phyloP scores from a whole-genome alignment of 2,329 filamentous ascomycete species.

The Capronia coronata region DNA sequence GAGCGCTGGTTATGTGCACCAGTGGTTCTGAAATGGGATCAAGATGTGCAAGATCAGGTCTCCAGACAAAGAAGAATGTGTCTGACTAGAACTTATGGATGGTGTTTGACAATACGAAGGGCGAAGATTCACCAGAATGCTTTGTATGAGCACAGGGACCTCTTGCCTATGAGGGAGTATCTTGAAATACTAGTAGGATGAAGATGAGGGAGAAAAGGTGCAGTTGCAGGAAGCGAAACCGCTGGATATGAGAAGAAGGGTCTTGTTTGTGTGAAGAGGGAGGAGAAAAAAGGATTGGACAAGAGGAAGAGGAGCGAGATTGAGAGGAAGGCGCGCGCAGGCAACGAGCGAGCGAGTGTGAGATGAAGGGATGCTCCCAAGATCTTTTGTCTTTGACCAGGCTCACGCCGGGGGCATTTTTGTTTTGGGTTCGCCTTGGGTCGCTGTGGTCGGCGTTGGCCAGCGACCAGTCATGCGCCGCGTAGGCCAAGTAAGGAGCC shows the following conservation, averaged over 20 bases:
- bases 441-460: neutral
- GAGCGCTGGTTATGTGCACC: neutral
- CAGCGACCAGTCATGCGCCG: constrained; percentile 6
- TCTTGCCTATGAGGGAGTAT: constrained; percentile 16
- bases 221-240: constrained; percentile 26
- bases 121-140: constrained; percentile 22
- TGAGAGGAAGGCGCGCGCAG: constrained; percentile 6
- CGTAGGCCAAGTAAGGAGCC: constrained; percentile 2
- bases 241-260: constrained; percentile 25
- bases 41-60: too few relatives aligned
- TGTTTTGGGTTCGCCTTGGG: neutral
- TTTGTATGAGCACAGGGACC: constrained; percentile 9
- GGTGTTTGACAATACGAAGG: constrained; percentile 16
- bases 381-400: neutral
- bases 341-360: neutral
- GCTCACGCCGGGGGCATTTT: constrained; percentile 4
- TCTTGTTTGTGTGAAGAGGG: neutral
- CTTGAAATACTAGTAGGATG: constrained; percentile 20
- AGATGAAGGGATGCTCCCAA: constrained; percentile 1
- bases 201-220: constrained; percentile 22
- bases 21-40: too few relatives aligned
- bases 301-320: constrained; percentile 13
- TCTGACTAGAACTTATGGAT: constrained; percentile 1
- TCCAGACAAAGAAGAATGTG: constrained; percentile 19
- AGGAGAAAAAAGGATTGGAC: constrained; percentile 12